Percentiles rank a stretch among this genome's conserved stretches.
These are phyloP conservation scores for Penicillium psychrofluorescens DNA, from an alignment of 495 filamentous ascomycete genomes.

Conservation along the genomic window DNA sequence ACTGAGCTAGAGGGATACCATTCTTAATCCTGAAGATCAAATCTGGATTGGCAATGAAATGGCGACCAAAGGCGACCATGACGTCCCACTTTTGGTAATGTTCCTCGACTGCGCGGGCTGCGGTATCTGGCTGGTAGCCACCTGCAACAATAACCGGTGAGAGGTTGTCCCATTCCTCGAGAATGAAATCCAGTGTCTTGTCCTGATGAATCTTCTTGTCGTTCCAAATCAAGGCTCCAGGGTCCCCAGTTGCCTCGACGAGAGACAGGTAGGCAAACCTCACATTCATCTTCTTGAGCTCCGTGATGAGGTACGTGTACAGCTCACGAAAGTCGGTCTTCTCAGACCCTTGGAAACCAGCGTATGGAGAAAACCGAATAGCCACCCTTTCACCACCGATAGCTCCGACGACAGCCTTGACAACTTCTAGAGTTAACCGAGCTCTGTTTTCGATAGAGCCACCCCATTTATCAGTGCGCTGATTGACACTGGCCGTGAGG, in stretches of 20 bases:
- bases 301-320: constrained; percentile 3
- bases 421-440: constrained; percentile 42
- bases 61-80: constrained; percentile 51
- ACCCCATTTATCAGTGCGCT: constrained; percentile 59
- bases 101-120: constrained; percentile 38
- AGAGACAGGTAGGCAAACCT: too few species aligned
- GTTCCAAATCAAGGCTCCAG: too few species aligned
- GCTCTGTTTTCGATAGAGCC: constrained; percentile 59
- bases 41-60: constrained; percentile 65
- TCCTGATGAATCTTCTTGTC: too few species aligned
- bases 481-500: constrained; percentile 52
- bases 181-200: too few species aligned
- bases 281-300: too few species aligned
- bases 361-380: constrained; percentile 34
- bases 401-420: constrained; percentile 9
- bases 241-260: too few species aligned
- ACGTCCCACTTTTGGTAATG: constrained; percentile 42
- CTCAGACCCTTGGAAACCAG: constrained; percentile 3
- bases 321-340: constrained; percentile 3
- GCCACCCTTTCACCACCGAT: constrained; percentile 16
- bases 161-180: constrained; percentile 12
- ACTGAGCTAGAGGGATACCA: constrained; percentile 43
- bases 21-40: constrained; percentile 51
- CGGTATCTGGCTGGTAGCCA: constrained; percentile 39
- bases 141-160: constrained; percentile 53